These are phyloP conservation scores for Adenanthera pavonina DNA, from an alignment of 306 rosid species.

Conservation along the genomic window DNA sequence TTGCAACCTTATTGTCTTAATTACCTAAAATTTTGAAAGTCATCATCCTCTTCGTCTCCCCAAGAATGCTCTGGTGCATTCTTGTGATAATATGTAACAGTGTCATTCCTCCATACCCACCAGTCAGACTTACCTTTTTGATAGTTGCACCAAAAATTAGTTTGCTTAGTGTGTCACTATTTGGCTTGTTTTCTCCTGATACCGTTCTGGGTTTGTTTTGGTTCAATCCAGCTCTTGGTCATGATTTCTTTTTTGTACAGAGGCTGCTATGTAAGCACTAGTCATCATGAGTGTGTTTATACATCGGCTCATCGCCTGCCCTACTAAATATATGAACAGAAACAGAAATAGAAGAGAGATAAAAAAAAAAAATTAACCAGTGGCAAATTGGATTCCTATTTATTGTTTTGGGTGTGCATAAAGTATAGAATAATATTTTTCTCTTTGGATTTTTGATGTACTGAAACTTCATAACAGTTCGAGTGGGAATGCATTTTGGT, in stretches of 20 bases:
- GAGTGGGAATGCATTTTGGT: conserved; percentile 70
- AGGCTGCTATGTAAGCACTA: conserved; percentile 55
- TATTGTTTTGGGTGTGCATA: conserved; percentile 68
- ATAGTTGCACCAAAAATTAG: conserved; percentile 49
- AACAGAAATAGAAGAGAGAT: conserved; percentile 44
- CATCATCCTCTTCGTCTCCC: conserved; percentile 46
- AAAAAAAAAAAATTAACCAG: conserved; percentile 42
- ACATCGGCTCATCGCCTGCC: conserved; percentile 64
- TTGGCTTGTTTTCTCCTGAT: conserved; percentile 59
- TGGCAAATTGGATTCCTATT: conserved; percentile 50
- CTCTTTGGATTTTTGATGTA: conserved; percentile 59
- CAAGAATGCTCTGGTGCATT: conserved; percentile 65
- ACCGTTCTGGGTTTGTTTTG: conserved; percentile 56
- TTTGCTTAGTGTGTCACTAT: conserved; percentile 71
- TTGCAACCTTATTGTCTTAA: conserved; percentile 51
- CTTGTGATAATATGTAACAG: conserved; percentile 55
- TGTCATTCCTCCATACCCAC: conserved; percentile 45
- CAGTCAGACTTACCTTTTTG: conserved; percentile 38
- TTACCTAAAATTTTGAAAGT: conserved; percentile 65
- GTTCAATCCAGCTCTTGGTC: conserved; percentile 55
- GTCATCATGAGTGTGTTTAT: conserved; percentile 71
- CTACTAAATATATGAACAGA: conserved; percentile 53
- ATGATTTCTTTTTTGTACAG: conserved; percentile 66
- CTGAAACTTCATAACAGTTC: conserved; percentile 60
- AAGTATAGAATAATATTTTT: conserved; percentile 57